Evolutionary conservation across 257 asterid genomes (phyloP), one percentile per base, ranked within the genome.

Genomic region (Solanum microdontum): DNA sequence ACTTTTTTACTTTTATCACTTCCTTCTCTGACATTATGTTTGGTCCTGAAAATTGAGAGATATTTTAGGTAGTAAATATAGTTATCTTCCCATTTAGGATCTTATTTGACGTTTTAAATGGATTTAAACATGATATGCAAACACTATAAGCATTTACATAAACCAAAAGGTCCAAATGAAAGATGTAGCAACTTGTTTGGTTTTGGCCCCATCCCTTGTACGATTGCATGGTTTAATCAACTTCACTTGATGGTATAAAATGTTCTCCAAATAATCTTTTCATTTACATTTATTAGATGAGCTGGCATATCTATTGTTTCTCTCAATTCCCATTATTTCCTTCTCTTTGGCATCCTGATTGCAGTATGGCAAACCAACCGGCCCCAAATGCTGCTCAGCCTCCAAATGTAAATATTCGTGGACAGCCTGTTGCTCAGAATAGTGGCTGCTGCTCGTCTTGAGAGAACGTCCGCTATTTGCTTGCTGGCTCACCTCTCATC

Each of bases 301-400:
- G 12, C 83, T 77, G 24, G 8, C 23, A 13, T 40, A n/a, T 40
- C 24, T 26, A 26, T 43, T 79, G 64, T 8, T 43, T 79, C 84
- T 79, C 64, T 24, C n/a, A 40, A 11, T 79, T 79, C 60, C 9
- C 36, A 40, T 14, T 48, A 28, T 45, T 45, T 80, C 84, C 24
- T 80, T 48, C 39, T 80, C 84, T 45, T 28, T 48, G 36, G 68
- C 28, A 48, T 28, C 69, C 69, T 80, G 26, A 39, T 45, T 43
- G 86, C 90, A 92, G 93, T 92, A 92, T 92, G 94, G 92, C 94
- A 36, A 92, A 89, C 87, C 94, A 92, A 84, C 94, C 94, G 30
- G 90, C 92, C 17, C 19, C 77, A 82, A 89, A 88, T 85, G 82
- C 86, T 45, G 90, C 90, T 17, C 89, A 85, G 82, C 92, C 92